phyloP scores from a whole-genome alignment of 2,329 filamentous ascomycete species.

The Xylariomycetidae sp. region DNA sequence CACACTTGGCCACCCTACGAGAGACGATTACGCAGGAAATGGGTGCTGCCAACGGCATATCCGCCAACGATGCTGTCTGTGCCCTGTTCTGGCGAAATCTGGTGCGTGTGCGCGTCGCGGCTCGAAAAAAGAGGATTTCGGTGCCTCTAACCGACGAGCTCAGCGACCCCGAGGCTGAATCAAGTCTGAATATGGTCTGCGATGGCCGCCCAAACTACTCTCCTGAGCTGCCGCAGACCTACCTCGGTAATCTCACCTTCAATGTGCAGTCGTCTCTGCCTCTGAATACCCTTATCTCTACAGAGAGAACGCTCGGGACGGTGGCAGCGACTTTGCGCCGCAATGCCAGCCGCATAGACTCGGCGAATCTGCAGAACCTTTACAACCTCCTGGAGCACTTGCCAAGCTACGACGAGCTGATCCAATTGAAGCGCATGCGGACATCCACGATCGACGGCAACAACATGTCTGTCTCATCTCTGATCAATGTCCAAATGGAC shows the following conservation, averaged over 20 bases:
- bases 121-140: not conserved
- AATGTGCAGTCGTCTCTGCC: not conserved
- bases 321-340: constrained; percentile 7
- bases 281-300: constrained; percentile 1
- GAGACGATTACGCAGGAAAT: not conserved
- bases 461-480: constrained; percentile 6
- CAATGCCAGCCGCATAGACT: not conserved
- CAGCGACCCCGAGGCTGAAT: not conserved
- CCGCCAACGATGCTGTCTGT: constrained; percentile 8
- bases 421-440: not conserved
- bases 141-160: not conserved
- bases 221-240: constrained; percentile 2
- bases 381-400: constrained; percentile 5
- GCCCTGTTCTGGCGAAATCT: constrained; percentile 13
- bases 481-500: constrained; percentile 5
- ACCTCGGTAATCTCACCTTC: constrained; percentile 12
- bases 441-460: not conserved
- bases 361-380: constrained; percentile 3
- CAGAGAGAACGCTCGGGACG: constrained; percentile 1
- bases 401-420: constrained; percentile 5
- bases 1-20: constrained; percentile 2
- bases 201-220: constrained; percentile 10
- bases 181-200: constrained; percentile 1
- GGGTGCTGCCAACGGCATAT: not conserved
- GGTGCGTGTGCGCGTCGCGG: constrained; percentile 5